Percentiles rank a stretch among this genome's conserved stretches.
Evolutionary conservation across 768 basidiomycete species (phyloP).

Genomic region (Phylloporus arenicola): DNA sequence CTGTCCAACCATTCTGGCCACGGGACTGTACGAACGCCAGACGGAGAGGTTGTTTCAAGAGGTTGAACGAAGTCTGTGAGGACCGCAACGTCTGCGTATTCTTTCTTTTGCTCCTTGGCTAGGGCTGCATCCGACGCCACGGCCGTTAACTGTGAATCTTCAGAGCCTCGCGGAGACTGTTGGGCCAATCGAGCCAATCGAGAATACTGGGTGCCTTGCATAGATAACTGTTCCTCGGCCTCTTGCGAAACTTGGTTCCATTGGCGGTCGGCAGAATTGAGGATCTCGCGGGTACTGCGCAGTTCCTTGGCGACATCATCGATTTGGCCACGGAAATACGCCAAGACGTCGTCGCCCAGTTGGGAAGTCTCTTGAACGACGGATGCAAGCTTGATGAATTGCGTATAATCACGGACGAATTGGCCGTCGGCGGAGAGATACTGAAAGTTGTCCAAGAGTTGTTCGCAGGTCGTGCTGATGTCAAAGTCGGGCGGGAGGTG

Average conservation of each 20-base stretch:
- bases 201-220: slow-evolving; percentile 2
- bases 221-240: slow-evolving; percentile 39
- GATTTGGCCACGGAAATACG: slow-evolving; percentile 48
- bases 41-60: slow-evolving; percentile 16
- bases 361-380: slow-evolving; percentile 45
- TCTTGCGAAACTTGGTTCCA: slow-evolving; percentile 41
- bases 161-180: slow-evolving; percentile 53
- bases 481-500: slow-evolving; percentile 41
- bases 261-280: slow-evolving; percentile 40
- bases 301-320: slow-evolving; percentile 49
- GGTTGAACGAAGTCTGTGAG: slow-evolving; percentile 16
- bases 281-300: slow-evolving; percentile 39
- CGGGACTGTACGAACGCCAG: slow-evolving; percentile 27
- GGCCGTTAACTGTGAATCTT: slow-evolving; percentile 57
- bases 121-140: slow-evolving; percentile 28
- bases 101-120: slow-evolving; percentile 15
- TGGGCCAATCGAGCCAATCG: slow-evolving; percentile 20
- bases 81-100: slow-evolving; percentile 16
- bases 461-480: slow-evolving; percentile 38
- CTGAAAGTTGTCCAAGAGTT: slow-evolving; percentile 51
- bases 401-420: slow-evolving; percentile 34
- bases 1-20: slow-evolving; percentile 40
- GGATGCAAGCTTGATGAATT: slow-evolving; percentile 40
- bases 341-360: slow-evolving; percentile 42
- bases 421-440: slow-evolving; percentile 40